Evolutionary conservation across 2,329 filamentous ascomycete genomes (phyloP), one percentile per base, ranked within the genome.

Genomic region (Alternaria atra): DNA sequence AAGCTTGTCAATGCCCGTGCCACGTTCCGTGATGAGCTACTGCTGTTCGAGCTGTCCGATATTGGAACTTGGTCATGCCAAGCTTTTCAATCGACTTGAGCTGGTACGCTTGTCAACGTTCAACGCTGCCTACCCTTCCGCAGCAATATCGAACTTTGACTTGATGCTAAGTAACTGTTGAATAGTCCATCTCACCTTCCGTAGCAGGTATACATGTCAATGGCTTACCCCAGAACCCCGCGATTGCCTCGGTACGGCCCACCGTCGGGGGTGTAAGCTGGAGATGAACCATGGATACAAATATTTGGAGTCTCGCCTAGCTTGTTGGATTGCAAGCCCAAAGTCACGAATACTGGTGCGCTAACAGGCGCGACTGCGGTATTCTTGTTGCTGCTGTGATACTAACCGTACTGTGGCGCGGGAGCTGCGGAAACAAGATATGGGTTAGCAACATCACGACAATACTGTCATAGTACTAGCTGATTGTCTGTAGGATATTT

Each of bases 21-120:
- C 58, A 67, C 65, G 66, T 53, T 56, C 55, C 63, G 59, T 67
- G 70, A 71, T 71, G 67, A 58, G 54, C 63, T 70, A 53, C 60
- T 60, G 61, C 55, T 59, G 66, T 57, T 65, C 55, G 60, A 68
- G 61, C 65, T 65, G 37, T 54, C 47, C 17, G 48, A 47, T 69
- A 63, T 60, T 68, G 66, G 59, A 64, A 72, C 57, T 64, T 71
- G 67, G 61, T 64, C 61, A 70, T 62, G 75, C 75, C 75, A 77
- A 77, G 75, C 70, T 53, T 71, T 71, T 64, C 50, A 37, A 50
- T 55, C 66, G 68, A 76, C 73, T 64, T 73, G 68, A 72, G 52
- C 43, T 66, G 59, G 56, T 40, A 54, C 42, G 60, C 57, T 39
- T 5, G 15, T 12, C 27, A 56, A 40, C 32, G 39, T n/a, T 17